phyloP scores from a whole-genome alignment of 768 basidiomycete genomes.

The Cystobasidiopsis lactophilus region DNA sequence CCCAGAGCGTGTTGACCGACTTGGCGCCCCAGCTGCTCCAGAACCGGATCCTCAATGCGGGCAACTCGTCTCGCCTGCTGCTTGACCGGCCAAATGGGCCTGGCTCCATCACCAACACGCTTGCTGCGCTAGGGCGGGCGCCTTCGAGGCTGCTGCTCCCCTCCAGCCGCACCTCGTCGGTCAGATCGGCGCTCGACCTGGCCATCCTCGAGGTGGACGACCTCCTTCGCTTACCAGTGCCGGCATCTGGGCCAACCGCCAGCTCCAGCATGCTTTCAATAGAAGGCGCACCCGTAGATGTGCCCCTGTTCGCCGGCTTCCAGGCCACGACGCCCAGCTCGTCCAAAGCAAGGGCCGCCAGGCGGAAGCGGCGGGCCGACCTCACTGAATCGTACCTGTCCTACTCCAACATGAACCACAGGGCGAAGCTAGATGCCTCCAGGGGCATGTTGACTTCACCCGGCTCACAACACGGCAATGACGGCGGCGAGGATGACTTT shows the following conservation, averaged over 20 bases:
- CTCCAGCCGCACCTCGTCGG: background rate
- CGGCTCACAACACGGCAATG: too few species aligned
- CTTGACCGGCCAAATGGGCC: background rate
- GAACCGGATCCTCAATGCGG: background rate
- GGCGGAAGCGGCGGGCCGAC: background rate
- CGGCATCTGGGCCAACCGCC: background rate
- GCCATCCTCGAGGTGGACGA: slow-evolving; percentile 18
- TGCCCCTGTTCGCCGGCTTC: slow-evolving; percentile 73
- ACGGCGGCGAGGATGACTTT: slow-evolving; percentile 22
- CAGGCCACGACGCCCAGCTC: slow-evolving; percentile 85
- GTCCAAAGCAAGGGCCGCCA: slow-evolving; percentile 42
- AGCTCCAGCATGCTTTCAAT: background rate
- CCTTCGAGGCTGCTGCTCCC: background rate
- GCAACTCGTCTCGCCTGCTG: background rate
- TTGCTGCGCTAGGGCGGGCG: background rate
- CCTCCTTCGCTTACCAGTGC: slow-evolving; percentile 5
- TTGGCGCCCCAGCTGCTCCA: background rate
- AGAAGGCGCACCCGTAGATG: slow-evolving; percentile 19
- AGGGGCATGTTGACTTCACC: slow-evolving; percentile 18
- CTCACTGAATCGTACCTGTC: background rate
- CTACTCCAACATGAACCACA: background rate
- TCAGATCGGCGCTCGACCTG: background rate
- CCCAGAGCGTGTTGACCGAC: background rate
- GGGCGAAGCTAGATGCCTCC: background rate
- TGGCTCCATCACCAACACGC: background rate